Percentiles rank a stretch among this genome's conserved stretches.
phyloP scores from a whole-genome alignment of 2,329 filamentous ascomycete species.

The Aspergillus sp. region DNA sequence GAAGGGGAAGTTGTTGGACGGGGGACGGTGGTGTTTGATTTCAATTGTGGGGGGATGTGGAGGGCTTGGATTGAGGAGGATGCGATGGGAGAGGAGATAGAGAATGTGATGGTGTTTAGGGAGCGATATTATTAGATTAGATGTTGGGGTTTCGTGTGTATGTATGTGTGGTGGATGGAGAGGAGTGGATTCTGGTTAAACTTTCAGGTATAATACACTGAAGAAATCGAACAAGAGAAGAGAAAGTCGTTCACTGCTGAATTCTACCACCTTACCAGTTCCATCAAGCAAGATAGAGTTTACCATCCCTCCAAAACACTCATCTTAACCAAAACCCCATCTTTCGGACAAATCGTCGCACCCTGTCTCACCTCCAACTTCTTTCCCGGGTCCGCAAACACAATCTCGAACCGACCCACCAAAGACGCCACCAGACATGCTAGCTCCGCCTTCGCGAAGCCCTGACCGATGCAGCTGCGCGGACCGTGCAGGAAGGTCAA shows the following conservation, averaged over 20 bases:
- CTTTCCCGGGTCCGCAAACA: conserved; percentile 61
- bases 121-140: conserved; percentile 27
- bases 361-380: conserved; percentile 67
- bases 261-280: not conserved
- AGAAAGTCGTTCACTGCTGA: not conserved
- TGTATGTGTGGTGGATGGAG: too few relatives aligned
- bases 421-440: conserved; percentile 76
- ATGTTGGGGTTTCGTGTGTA: too few relatives aligned
- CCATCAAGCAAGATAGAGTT: not conserved
- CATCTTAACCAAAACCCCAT: conserved; percentile 69
- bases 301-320: conserved; percentile 43
- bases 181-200: too few relatives aligned
- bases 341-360: conserved; percentile 70
- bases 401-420: conserved; percentile 70
- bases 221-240: too few relatives aligned
- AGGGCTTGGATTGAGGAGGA: conserved; percentile 64
- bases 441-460: conserved; percentile 81
- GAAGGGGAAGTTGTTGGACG: conserved; percentile 35
- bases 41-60: conserved; percentile 87
- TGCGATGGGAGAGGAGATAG: conserved; percentile 29
- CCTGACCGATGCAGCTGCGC: conserved; percentile 77
- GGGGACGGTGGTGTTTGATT: conserved; percentile 67
- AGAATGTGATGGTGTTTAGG: conserved; percentile 46
- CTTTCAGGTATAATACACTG: not conserved
- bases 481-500: conserved; percentile 86